phyloP scores from a whole-genome alignment of 2,329 filamentous ascomycete genomes.

The Didymella keratinophila region DNA sequence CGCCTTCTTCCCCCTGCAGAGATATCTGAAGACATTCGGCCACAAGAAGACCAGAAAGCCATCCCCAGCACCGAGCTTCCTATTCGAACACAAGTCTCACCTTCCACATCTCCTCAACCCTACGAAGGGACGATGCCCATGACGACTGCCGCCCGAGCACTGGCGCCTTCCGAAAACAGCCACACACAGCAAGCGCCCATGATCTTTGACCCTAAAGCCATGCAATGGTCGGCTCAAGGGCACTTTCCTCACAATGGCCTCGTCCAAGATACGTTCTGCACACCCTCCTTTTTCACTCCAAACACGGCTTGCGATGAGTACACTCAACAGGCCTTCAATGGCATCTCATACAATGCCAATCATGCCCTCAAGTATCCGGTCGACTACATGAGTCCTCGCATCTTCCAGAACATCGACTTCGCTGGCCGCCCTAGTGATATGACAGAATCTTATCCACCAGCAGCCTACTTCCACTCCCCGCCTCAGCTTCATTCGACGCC shows the following conservation, averaged over 20 bases:
- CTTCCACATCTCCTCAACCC: conserved; percentile 23
- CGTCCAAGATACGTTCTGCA: conserved; percentile 26
- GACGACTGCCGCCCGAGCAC: conserved; percentile 24
- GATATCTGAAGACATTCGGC: conserved; percentile 27
- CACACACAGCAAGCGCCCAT: conserved; percentile 21
- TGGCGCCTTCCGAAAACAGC: conserved; percentile 15
- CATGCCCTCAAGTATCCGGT: conserved; percentile 32
- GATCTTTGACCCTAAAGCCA: conserved; percentile 23
- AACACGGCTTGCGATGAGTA: conserved; percentile 23
- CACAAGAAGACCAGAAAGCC: conserved; percentile 27
- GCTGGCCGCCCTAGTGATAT: conserved; percentile 24
- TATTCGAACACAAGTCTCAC: conserved; percentile 25
- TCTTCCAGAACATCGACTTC: conserved; percentile 29
- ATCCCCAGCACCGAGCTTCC: conserved; percentile 29
- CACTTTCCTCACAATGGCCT: conserved; percentile 23
- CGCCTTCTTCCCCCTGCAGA: conserved; percentile 34
- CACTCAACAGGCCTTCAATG: conserved; percentile 29
- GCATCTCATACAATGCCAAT: conserved; percentile 32
- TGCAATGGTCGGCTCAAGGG: conserved; percentile 35
- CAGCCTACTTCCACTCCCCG: conserved; percentile 43
- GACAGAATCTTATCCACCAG: conserved; percentile 40
- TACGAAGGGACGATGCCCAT: conserved; percentile 24
- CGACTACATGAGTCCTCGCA: conserved; percentile 34
- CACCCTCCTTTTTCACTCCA: conserved; percentile 20
- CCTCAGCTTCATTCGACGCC: conserved; percentile 31